Evolutionary conservation across 805 yeast species (phyloP), one percentile per base, ranked within the genome.

Genomic region (Schizosaccharomyces osmophilus): DNA sequence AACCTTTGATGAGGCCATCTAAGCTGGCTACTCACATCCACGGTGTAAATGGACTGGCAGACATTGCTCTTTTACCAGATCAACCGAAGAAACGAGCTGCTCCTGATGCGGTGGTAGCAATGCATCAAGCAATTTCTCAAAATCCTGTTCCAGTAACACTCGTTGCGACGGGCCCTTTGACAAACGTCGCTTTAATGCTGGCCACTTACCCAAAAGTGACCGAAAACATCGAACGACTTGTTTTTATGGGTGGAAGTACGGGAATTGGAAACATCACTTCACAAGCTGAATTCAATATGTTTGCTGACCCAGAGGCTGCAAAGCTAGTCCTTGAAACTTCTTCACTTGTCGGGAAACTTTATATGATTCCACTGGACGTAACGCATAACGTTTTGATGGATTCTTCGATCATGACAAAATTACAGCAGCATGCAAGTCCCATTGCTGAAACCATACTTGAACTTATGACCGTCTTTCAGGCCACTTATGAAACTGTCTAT

Each of bases 271-370:
- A 81, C 66, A 67, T 72, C 62, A 76, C 81, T 3, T 71, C 73
- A 22, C 75, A 74, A 59, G 81, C 90, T 5, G 95, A 87, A 69
- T 87, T 85, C 74, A 87, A 87, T 70, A 75, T 85, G 45, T 77
- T 78, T 73, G 75, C 80, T 61, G 96, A 87, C 69, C 87, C 95
- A 0, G 75, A 77, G 51, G 94, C 95, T 4, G 86, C 95, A 0
- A 71, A 78, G 31, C 68, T 71, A 17, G 76, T 87, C 1, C 71
- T 87, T 5, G 67, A 69, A 15, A 81, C 81, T 66, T 70, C 73
- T 0, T 68, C 71, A 0, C 67, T 85, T 19, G 68, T 70, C n/a
- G 71, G 75, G 15, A 82, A 79, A 66, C 74, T 78, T 15, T 67
- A 83, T 3, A 69, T 85, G 57, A 76, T 79, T 6, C 88, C 93